Evolutionary conservation across 257 asterid species (phyloP), one percentile per base, ranked within the genome.

Genomic region (Salvia hispanica): DNA sequence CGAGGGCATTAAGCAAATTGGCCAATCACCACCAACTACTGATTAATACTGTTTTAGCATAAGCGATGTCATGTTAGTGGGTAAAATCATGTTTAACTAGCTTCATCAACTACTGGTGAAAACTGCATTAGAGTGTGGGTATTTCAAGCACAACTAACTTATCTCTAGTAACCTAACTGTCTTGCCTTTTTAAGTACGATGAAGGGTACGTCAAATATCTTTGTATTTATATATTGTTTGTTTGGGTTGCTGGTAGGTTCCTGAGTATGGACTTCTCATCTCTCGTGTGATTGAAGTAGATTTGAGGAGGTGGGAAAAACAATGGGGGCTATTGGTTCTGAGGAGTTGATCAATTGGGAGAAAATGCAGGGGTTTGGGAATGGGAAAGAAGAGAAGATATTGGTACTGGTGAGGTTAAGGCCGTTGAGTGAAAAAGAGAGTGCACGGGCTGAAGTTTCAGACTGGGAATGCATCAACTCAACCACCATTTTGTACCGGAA

Each of bases 381-480:
- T 48, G 95, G 81, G 8, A 71, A 65, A 46, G 96, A 84, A 57
- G 99, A 94, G 82, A 94, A 88, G 86, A 91, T 94, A 75, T 47
- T 91, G 81, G 99, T 94, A 59, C 76, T 90, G 72, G 98, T 91
- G 77, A 89, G 99, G 73, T 75, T 94, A 79, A 91, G 99, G 78
- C 99, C 99, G 76, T 68, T 94, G 79, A 82, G 88, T 75, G 98
- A 87, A 64, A 94, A 88, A 83, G 99, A 94, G 89, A 82, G 84
- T 44, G 66, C 79, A 10, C 79, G 76, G 76, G 82, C 79, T 47
- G 99, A 94, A 76, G 98, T 91, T 72, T 80, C 89, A 1, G 99
- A 94, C 61, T 94, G 99, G 99, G 99, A 94, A 77, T 94, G 99
- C 85, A 88, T 94, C 73, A 94, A 94, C 62, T 83, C 96, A 11